Conservation (phyloP, 805 yeast genomes). For the Metschnikowia continentalis region DNA sequence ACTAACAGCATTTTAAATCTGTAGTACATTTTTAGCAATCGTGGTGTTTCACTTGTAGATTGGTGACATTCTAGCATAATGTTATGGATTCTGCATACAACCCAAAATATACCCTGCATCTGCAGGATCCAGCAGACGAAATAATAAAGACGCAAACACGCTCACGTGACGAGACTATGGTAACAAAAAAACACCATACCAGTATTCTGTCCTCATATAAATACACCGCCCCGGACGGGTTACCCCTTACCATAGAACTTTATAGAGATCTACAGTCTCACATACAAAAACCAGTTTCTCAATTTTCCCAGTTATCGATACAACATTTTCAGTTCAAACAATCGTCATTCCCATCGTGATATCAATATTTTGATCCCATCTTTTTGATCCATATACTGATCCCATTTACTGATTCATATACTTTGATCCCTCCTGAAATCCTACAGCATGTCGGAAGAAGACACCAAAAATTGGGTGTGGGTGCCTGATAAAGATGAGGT, state of each 20-base stretch:
- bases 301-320: too few relatives aligned
- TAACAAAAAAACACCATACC: constrained; percentile 2
- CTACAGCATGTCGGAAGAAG: constrained; percentile 1
- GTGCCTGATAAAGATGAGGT: constrained; percentile 55
- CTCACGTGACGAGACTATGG: constrained; percentile 2
- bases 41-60: too few relatives aligned
- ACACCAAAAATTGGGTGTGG: constrained; percentile 69
- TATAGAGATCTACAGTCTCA: neutral
- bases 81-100: neutral
- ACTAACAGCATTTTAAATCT: too few relatives aligned
- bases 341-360: too few relatives aligned
- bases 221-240: neutral
- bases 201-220: neutral
- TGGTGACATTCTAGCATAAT: too few relatives aligned
- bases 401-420: too few relatives aligned
- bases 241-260: neutral
- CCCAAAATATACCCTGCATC: too few relatives aligned
- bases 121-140: neutral
- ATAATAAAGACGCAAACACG: constrained; percentile 6
- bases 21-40: neutral
- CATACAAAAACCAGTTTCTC: too few relatives aligned
- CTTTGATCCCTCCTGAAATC: too few relatives aligned
- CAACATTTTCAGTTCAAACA: too few relatives aligned
- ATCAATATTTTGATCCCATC: too few relatives aligned
- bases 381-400: too few relatives aligned